Evolutionary conservation across 2,329 filamentous ascomycete species (phyloP).

Genomic region (Hymenoscyphus infarciens): DNA sequence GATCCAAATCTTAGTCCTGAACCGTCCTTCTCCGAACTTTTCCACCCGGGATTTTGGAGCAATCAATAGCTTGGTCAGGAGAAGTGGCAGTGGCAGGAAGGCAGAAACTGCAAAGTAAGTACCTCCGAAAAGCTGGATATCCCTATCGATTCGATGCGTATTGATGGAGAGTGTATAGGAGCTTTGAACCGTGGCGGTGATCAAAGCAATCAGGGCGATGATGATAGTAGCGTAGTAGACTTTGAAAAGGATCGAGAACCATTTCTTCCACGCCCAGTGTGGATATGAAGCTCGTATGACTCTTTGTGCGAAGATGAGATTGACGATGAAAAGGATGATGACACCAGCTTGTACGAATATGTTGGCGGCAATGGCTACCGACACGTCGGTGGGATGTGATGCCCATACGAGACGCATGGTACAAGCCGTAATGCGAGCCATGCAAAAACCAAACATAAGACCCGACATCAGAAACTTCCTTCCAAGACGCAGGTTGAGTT

Average conservation of each 20-base stretch:
- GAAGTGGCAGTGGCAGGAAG: constrained; percentile 61
- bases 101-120: constrained; percentile 62
- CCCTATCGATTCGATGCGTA: constrained; percentile 51
- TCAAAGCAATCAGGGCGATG: constrained; percentile 60
- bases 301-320: constrained; percentile 73
- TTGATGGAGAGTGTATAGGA: constrained; percentile 61
- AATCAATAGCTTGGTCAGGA: constrained; percentile 45
- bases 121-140: constrained; percentile 60
- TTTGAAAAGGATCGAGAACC: constrained; percentile 51
- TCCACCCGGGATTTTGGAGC: constrained; percentile 46
- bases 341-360: constrained; percentile 41
- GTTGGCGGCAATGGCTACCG: constrained; percentile 27
- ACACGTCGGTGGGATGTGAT: constrained; percentile 40
- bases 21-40: constrained; percentile 64
- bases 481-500: constrained; percentile 46
- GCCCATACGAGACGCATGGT: constrained; percentile 57
- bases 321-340: constrained; percentile 71
- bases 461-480: constrained; percentile 59
- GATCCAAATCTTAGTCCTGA: constrained; percentile 63
- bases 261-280: constrained; percentile 61
- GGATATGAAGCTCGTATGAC: constrained; percentile 72
- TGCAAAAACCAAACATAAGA: constrained; percentile 53
- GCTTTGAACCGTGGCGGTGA: constrained; percentile 59
- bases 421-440: constrained; percentile 38
- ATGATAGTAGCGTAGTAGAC: constrained; percentile 56